A percentile compares a stretch with the other conserved stretches of the same genome.
Evolutionary conservation across 2,329 filamentous ascomycete genomes (phyloP).

Genomic region (Fusarium brevicatenulatum): DNA sequence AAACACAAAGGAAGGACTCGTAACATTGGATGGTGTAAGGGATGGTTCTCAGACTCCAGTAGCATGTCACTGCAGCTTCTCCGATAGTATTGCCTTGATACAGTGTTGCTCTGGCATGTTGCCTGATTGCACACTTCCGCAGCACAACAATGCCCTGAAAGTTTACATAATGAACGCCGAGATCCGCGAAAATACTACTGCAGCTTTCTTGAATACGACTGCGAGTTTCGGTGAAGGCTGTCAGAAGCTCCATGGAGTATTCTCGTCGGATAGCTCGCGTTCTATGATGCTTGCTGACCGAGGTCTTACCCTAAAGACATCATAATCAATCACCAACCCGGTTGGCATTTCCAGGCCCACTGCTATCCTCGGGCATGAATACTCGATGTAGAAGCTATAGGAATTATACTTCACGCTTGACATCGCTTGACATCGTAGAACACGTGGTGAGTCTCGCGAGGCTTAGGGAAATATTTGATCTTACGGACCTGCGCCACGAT

Average conservation of each 20-base stretch:
- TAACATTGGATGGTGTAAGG: background rate
- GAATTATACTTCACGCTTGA: slow-evolving; percentile 12
- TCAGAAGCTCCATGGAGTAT: background rate
- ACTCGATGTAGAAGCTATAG: slow-evolving; percentile 5
- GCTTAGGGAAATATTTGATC: background rate
- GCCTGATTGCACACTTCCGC: background rate
- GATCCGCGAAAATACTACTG: background rate
- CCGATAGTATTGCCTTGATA: background rate
- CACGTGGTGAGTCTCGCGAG: background rate
- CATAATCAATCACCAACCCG: background rate
- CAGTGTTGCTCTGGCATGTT: background rate
- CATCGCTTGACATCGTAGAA: background rate
- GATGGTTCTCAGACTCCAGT: background rate
- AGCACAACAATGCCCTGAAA: background rate
- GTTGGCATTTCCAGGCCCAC: background rate
- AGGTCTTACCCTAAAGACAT: slow-evolving; percentile 5
- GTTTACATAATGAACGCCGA: background rate
- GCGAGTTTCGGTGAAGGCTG: background rate
- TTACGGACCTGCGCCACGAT: slow-evolving; percentile 3
- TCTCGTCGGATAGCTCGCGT: background rate
- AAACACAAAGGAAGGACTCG: background rate
- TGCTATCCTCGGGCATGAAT: background rate
- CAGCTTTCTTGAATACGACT: background rate
- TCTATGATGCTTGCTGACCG: background rate
- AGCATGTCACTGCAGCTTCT: background rate